phyloP scores from a whole-genome alignment of 2,329 filamentous ascomycete genomes.

The Cordyceps militaris region DNA sequence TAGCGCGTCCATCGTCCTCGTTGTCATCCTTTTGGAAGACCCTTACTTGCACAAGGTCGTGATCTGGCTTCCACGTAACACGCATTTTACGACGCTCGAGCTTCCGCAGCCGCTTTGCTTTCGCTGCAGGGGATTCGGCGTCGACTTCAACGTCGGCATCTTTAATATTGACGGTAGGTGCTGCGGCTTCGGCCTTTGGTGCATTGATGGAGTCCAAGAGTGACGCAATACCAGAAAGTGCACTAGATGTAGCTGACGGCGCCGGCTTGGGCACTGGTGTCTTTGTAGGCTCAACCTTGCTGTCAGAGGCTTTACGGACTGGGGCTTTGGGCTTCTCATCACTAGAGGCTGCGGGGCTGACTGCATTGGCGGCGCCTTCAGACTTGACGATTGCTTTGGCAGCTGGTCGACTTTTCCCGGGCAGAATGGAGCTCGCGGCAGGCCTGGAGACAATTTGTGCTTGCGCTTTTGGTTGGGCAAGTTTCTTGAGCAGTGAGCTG shows the following conservation, averaged over 20 bases:
- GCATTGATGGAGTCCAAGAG: constrained; percentile 45
- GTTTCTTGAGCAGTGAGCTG: constrained; percentile 33
- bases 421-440: constrained; percentile 25
- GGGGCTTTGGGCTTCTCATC: constrained; percentile 26
- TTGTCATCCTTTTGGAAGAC: constrained; percentile 65
- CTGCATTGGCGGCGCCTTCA: constrained; percentile 20
- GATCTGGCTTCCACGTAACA: constrained; percentile 64
- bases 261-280: constrained; percentile 21
- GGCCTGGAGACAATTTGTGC: constrained; percentile 24
- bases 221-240: constrained; percentile 45
- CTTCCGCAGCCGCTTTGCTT: constrained; percentile 60
- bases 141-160: constrained; percentile 42
- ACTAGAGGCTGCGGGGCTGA: constrained; percentile 20
- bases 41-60: constrained; percentile 58
- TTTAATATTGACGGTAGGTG: constrained; percentile 38
- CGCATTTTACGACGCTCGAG: constrained; percentile 63
- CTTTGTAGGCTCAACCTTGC: constrained; percentile 21
- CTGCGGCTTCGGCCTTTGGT: constrained; percentile 30
- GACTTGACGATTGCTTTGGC: constrained; percentile 36
- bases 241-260: constrained; percentile 26
- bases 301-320: constrained; percentile 4
- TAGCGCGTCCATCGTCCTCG: constrained; percentile 61
- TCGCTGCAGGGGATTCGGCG: constrained; percentile 62
- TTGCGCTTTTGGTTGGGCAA: constrained; percentile 30
- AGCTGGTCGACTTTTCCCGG: constrained; percentile 40